A percentile compares a stretch with the other conserved stretches of the same genome.
Conservation (phyloP, 495 filamentous ascomycete species). For the Tirmania nivea region DNA sequence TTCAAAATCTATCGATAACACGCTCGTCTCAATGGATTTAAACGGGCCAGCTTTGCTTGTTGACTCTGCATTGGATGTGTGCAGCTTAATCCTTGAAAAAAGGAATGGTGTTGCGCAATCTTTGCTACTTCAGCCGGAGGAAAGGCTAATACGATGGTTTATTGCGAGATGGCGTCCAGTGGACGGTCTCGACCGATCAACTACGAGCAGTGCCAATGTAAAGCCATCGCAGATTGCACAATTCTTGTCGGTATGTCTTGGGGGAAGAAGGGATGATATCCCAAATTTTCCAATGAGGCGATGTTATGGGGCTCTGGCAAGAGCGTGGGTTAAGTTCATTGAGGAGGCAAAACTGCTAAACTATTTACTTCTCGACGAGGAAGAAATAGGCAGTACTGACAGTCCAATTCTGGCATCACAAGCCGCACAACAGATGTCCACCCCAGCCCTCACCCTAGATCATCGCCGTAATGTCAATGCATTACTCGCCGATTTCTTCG, state of each 20-base stretch:
- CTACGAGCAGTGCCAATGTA: neutral
- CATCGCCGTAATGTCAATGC: neutral
- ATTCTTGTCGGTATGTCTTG: neutral
- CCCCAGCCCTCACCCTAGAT: neutral
- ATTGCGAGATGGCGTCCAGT: slow-evolving; percentile 52
- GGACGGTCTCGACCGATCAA: neutral
- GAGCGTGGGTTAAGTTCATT: slow-evolving; percentile 23
- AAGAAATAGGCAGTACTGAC: neutral
- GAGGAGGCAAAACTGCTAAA: slow-evolving; percentile 14
- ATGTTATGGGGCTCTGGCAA: slow-evolving; percentile 14
- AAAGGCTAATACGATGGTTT: slow-evolving; percentile 56
- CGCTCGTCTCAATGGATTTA: slow-evolving; percentile 51
- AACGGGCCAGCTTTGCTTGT: slow-evolving; percentile 61
- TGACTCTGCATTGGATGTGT: slow-evolving; percentile 55
- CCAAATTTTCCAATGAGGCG: neutral
- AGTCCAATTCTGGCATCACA: neutral
- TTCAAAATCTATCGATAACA: slow-evolving; percentile 39
- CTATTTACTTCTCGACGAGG: slow-evolving; percentile 21
- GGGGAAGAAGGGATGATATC: neutral
- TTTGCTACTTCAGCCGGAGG: slow-evolving; percentile 38
- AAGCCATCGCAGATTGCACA: neutral
- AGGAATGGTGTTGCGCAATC: slow-evolving; percentile 41
- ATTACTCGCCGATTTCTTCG: neutral
- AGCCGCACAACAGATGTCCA: neutral
- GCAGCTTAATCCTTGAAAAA: slow-evolving; percentile 39